Conservation (phyloP, 176 grass and related monocot species). For the Calamus simplicifolius region DNA sequence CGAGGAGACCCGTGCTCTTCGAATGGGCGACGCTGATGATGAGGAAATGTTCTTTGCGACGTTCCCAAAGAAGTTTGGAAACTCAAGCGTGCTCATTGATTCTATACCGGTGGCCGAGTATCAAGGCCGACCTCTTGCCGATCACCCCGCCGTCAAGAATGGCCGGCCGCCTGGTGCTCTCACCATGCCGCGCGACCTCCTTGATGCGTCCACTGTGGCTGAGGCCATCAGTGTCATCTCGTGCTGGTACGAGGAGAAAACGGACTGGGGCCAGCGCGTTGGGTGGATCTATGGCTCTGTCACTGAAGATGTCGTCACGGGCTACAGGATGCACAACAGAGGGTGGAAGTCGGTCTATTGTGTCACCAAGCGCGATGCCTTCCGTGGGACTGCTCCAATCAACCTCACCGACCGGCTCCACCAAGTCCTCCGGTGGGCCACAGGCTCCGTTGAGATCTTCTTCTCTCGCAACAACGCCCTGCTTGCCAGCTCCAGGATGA, state of each 20-base stretch:
- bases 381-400: slow-evolving; percentile 75
- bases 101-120: slow-evolving; percentile 42
- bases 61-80: slow-evolving; percentile 47
- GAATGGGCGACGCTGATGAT: slow-evolving; percentile 35
- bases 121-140: slow-evolving; percentile 20
- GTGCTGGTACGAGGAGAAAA: slow-evolving; percentile 63
- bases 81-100: slow-evolving; percentile 47
- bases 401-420: slow-evolving; percentile 69
- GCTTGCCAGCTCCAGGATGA: slow-evolving; percentile 55
- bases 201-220: slow-evolving; percentile 2
- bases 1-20: slow-evolving; percentile 22
- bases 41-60: slow-evolving; percentile 21
- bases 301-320: slow-evolving; percentile 70
- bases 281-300: slow-evolving; percentile 72
- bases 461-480: slow-evolving; percentile 86
- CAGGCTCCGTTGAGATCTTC: slow-evolving; percentile 91
- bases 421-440: slow-evolving; percentile 74
- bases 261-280: slow-evolving; percentile 48
- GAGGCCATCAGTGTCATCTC: slow-evolving; percentile 37
- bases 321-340: slow-evolving; percentile 80
- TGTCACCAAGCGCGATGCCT: slow-evolving; percentile 70
- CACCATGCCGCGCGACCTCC: slow-evolving; percentile 10
- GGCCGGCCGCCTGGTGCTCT: slow-evolving; percentile 23
- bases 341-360: slow-evolving; percentile 63
- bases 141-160: slow-evolving; percentile 19